Conservation (phyloP, 2,329 filamentous ascomycete species). For the Coniochaeta hoffmannii region DNA sequence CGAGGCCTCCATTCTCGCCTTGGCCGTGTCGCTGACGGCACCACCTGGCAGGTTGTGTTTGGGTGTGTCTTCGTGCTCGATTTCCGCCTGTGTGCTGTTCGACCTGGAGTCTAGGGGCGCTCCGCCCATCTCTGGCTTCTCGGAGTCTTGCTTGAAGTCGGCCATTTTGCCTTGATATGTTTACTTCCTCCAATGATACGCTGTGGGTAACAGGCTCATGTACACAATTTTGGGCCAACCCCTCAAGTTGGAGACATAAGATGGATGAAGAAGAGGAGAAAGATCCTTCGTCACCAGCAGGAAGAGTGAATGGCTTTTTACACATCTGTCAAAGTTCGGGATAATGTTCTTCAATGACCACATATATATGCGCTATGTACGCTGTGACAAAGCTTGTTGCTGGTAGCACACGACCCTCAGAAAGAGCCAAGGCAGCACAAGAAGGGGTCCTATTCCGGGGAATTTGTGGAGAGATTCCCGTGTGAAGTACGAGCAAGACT, state of each 20-base stretch:
- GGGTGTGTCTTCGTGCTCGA: conserved; percentile 8
- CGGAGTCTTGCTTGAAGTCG: not conserved
- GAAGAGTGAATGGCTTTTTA: too few relatives aligned
- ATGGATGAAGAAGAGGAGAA: not conserved
- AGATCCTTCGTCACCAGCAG: too few relatives aligned
- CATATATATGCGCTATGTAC: not conserved
- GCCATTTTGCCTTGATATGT: not conserved
- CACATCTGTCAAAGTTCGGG: not conserved
- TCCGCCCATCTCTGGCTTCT: not conserved
- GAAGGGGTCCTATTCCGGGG: not conserved
- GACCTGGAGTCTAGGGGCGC: not conserved
- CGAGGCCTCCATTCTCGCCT: conserved; percentile 25
- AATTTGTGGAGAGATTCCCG: not conserved
- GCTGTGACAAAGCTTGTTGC: not conserved
- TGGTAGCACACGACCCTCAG: not conserved
- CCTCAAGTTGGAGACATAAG: too few relatives aligned
- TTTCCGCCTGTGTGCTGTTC: not conserved
- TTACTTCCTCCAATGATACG: not conserved
- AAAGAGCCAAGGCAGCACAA: not conserved
- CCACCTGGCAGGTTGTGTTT: not conserved
- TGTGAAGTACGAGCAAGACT: not conserved
- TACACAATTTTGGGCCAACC: not conserved
- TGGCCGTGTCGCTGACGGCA: conserved; percentile 15
- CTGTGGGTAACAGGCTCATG: not conserved
- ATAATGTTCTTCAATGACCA: not conserved